A percentile compares a stretch with the other conserved stretches of the same genome.
Evolutionary conservation across 2,329 filamentous ascomycete genomes (phyloP).

Genomic region (Chlorencoelia australis): DNA sequence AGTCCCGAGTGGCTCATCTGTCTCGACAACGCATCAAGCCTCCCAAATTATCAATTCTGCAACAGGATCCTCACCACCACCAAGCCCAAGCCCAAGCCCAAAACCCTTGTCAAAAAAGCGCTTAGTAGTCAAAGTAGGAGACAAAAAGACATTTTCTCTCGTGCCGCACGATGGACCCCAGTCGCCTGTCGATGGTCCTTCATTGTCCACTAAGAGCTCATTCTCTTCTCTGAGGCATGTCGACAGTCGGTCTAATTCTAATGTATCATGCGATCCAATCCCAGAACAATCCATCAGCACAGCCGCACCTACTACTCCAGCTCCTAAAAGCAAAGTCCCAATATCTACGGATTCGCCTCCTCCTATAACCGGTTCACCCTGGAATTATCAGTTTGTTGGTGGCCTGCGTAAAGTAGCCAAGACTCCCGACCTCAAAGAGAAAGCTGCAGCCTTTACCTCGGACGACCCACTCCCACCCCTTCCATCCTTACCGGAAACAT

Average conservation of each 20-base stretch:
- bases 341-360: constrained; percentile 23
- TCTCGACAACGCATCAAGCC: constrained; percentile 18
- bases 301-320: constrained; percentile 17
- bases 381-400: constrained; percentile 26
- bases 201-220: constrained; percentile 16
- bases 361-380: constrained; percentile 25
- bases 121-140: constrained; percentile 19
- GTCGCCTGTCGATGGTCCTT: constrained; percentile 13
- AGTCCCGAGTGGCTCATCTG: constrained; percentile 15
- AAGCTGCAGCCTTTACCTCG: constrained; percentile 9
- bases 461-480: constrained; percentile 19
- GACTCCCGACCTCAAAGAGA: constrained; percentile 26
- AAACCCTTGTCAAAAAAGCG: constrained; percentile 21
- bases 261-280: constrained; percentile 21
- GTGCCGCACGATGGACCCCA: constrained; percentile 17
- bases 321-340: constrained; percentile 17
- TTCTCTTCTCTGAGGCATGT: constrained; percentile 20
- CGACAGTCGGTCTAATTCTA: constrained; percentile 16
- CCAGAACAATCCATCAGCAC: constrained; percentile 11
- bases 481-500: constrained; percentile 20
- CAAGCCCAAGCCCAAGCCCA: constrained; percentile 16
- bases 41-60: constrained; percentile 18
- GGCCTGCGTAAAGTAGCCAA: constrained; percentile 28
- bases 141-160: constrained; percentile 26
- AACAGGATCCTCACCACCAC: constrained; percentile 19